These are phyloP conservation scores for Tricholomella constricta DNA, from an alignment of 768 basidiomycete species.

Conservation along the genomic window DNA sequence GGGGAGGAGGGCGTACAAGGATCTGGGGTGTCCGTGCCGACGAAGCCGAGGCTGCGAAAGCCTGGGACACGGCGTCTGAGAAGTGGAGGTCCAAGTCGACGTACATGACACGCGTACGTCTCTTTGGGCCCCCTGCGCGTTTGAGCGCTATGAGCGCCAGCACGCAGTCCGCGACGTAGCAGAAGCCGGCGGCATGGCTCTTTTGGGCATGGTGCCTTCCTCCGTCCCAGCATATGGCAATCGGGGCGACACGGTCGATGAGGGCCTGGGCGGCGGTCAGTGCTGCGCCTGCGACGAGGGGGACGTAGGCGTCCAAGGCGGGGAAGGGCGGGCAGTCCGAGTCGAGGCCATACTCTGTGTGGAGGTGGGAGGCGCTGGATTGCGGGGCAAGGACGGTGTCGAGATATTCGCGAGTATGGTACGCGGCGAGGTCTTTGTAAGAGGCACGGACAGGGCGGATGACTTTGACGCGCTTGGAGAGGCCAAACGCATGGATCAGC, in stretches of 20 bases:
- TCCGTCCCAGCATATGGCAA: conserved; percentile 90
- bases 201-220: conserved; percentile 90
- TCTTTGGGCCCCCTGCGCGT: conserved; percentile 31
- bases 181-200: conserved; percentile 82
- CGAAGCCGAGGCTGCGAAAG: conserved; percentile 51
- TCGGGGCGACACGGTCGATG: conserved; percentile 47
- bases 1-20: conserved; percentile 36
- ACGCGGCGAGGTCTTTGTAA: conserved; percentile 57
- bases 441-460: conserved; percentile 58
- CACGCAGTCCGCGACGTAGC: conserved; percentile 91
- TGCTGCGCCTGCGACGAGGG: conserved; percentile 74
- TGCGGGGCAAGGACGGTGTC: conserved; percentile 51
- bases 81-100: conserved; percentile 93
- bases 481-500: conserved; percentile 52
- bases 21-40: conserved; percentile 43
- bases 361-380: conserved; percentile 21
- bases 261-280: conserved; percentile 72
- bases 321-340: conserved; percentile 78
- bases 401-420: conserved; percentile 75
- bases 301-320: conserved; percentile 68
- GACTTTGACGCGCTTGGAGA: conserved; percentile 43
- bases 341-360: conserved; percentile 38
- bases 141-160: conserved; percentile 77
- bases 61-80: conserved; percentile 84
- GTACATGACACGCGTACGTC: conserved; percentile 75